Evolutionary conservation across 2,329 filamentous ascomycete genomes (phyloP), one percentile per base, ranked within the genome.

Genomic region (Diaporthe vaccinii): DNA sequence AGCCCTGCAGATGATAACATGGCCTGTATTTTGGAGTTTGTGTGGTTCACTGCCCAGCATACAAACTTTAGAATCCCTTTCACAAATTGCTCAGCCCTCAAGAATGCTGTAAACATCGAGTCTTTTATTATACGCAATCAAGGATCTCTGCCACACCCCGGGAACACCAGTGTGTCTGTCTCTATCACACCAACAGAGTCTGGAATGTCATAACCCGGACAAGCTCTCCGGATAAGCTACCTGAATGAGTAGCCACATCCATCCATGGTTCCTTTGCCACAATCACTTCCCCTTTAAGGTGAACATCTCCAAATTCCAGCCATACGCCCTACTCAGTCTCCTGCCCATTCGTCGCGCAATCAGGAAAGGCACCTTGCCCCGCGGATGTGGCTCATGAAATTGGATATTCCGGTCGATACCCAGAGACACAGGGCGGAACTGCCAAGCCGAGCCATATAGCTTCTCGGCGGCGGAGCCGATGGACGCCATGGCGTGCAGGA

Each of bases 371-470:
- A 92, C 84, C 80, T 92, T 91, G 1, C 82, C 82, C 1, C 79
- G 79, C 0, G 90, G 89, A 80, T 92, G 90, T 3, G 91, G 90
- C 78, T 92, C 89, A 76, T 92, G 89, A 76, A 92, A 90, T 4
- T 91, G 88, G 44, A 92, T 92, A 34, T 85, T 86, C 5, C 86
- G 81, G 53, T 86, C 82, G 0, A 86, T 83, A 71, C 87, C 84
- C 31, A 86, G 75, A 4, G 77, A 78, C 6, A 79, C 79, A 4
- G 87, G 87, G 20, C 82, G 84, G 76, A 92, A 92, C 15, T 91
- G 88, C 91, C 91, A 93, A 0, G 88, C 87, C 1, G 89, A 92
- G 0, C 90, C 89, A 75, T 91, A 91, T 0, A 92, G 83, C 81
- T 93, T 92, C 80, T 90, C 82, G 0, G 85, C 85, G 0, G 78